phyloP scores from a whole-genome alignment of 2,329 filamentous ascomycete species.

The Coniochaeta sp. region DNA sequence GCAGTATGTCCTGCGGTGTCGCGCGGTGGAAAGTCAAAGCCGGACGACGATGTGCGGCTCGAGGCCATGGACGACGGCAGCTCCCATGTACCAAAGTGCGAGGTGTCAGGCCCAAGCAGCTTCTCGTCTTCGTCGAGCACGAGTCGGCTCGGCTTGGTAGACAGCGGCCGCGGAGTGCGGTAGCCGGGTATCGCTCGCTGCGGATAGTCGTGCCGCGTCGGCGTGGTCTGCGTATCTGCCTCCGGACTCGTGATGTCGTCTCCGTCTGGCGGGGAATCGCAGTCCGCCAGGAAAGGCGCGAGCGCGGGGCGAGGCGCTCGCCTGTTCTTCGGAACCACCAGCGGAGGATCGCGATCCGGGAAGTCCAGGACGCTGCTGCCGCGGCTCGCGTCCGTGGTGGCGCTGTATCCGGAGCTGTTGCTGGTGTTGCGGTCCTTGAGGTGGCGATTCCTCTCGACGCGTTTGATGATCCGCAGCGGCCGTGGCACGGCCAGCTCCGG shows the following conservation, averaged over 20 bases:
- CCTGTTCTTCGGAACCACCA: not conserved
- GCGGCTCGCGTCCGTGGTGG: slow-evolving; percentile 11
- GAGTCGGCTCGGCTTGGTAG: slow-evolving; percentile 4
- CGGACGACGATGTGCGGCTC: not conserved
- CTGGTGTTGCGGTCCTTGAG: not conserved
- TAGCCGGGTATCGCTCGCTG: not conserved
- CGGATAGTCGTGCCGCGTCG: slow-evolving; percentile 1
- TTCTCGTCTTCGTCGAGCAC: slow-evolving; percentile 1
- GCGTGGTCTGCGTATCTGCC: not conserved
- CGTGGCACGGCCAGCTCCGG: slow-evolving; percentile 20
- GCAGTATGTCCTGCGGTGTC: slow-evolving; percentile 2
- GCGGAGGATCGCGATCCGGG: not conserved
- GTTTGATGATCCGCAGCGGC: slow-evolving; percentile 45
- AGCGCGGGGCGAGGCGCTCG: not conserved
- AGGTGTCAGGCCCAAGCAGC: not conserved
- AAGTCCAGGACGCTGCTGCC: not conserved
- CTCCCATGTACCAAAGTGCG: not conserved
- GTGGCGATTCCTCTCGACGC: slow-evolving; percentile 8
- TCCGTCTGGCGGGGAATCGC: not conserved
- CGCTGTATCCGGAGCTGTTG: slow-evolving; percentile 9
- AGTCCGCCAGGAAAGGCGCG: not conserved
- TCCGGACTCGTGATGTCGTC: not conserved
- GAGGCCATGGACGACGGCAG: not conserved
- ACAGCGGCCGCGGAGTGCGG: not conserved
- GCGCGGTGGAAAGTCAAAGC: slow-evolving; percentile 6